Conservation (phyloP, 169 alveolate genomes). For the Plasmodium knowlesi region DNA sequence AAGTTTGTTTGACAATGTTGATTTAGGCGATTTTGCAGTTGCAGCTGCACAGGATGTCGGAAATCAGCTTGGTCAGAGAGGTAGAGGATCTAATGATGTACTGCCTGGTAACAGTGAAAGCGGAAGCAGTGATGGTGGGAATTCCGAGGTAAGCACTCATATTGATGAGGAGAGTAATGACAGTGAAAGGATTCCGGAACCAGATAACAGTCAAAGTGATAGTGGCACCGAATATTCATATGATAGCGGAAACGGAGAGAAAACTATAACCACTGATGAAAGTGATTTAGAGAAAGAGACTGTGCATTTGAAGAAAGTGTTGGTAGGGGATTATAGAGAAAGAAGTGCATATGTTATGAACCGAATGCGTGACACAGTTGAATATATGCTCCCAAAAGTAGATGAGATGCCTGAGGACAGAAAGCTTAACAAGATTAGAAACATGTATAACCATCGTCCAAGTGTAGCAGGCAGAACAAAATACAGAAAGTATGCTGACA, state of each 20-base stretch:
- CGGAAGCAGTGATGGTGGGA: neutral
- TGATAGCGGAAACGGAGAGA: neutral
- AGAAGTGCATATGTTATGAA: slow-evolving; percentile 6
- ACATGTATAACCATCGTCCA: neutral
- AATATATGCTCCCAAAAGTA: slow-evolving; percentile 11
- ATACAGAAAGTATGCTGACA: neutral
- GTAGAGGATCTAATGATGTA: neutral
- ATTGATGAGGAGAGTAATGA: neutral
- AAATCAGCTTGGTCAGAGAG: neutral
- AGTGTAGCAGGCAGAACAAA: neutral
- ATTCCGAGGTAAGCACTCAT: neutral
- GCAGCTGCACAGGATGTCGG: neutral
- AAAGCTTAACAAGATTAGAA: neutral
- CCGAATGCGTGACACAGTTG: neutral
- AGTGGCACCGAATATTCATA: neutral
- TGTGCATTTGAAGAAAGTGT: neutral
- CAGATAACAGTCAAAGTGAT: neutral
- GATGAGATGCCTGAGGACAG: slow-evolving; percentile 7
- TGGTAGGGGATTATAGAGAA: no score
- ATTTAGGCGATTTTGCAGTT: no score
- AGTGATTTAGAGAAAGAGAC: neutral
- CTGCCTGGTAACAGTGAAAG: neutral
- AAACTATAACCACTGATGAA: neutral
- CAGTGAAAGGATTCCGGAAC: neutral
- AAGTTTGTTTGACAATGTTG: no score